Evolutionary conservation across 345 rosid genomes (phyloP), one percentile per base, ranked within the genome.

Genomic region (Durio zibethinus): DNA sequence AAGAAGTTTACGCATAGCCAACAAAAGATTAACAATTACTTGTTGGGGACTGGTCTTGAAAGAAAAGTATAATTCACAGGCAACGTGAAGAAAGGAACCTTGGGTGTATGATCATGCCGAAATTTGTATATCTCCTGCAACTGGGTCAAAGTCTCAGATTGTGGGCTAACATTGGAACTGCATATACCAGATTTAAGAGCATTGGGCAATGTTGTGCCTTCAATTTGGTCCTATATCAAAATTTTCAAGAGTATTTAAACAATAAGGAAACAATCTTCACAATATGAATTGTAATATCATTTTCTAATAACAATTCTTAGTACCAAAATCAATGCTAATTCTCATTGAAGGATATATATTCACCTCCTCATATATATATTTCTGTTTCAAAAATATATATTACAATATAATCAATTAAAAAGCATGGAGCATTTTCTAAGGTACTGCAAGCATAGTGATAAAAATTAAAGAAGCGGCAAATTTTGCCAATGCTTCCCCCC

Each of bases 151-250:
- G 56, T 25, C 15, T 75, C 77, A 43, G 57, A 75, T 10, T 60
- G 70, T 10, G 56, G 33, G 29, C 33, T 61, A 47, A n/a, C 21
- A 43, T 61, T 45, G 70, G 77, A 75, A 12, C 57, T 5, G 11
- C 70, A 75, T 33, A 62, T 10, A 59, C 57, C 57, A 62, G 69
- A 45, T 40, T 74, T 42, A 45, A 60, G 54, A 75, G 68, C 40
- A 14, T 45, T 61, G 20, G 54, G 57, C 4, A 43, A 75, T 20
- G 4, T 31, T 61, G 43, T 27, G 18, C 57, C 40, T 61, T 74
- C 79, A 74, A 21, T 25, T 77, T 45, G 60, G 11, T 63, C 80
- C 80, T 80, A 29, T 40, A 72, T 42, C 23, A 18, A 65, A 38
- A 52, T n/a, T n/a, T 71, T 10, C 74, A 31, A 31, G 5, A 70